Evolutionary conservation across 2,329 filamentous ascomycete species (phyloP).

Genomic region (Aureobasidium sp.): DNA sequence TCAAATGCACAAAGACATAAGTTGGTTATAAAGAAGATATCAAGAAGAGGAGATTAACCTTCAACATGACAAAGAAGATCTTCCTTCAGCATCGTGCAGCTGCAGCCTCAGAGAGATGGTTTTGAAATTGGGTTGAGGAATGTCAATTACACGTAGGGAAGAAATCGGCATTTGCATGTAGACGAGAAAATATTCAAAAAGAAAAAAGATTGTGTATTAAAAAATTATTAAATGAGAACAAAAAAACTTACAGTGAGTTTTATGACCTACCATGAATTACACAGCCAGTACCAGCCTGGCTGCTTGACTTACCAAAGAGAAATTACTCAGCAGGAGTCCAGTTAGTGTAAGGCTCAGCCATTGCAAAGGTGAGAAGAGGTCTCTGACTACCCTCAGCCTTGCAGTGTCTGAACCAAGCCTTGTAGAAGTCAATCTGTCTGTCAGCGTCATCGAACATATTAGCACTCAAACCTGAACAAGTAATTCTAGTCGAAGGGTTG

Average conservation of each 20-base stretch:
- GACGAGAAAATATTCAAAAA: no score
- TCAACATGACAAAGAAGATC: not conserved
- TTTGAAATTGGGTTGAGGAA: no score
- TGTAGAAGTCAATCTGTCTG: not conserved
- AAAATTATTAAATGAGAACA: not conserved
- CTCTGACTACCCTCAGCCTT: not conserved
- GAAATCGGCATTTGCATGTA: no score
- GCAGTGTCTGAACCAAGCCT: slow-evolving; percentile 1
- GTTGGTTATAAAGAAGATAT: no score
- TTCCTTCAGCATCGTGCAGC: not conserved
- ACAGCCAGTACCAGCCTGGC: not conserved
- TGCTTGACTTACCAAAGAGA: not conserved
- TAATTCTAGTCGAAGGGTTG: not conserved
- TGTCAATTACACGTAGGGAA: no score
- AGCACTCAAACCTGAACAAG: not conserved
- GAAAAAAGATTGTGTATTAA: not conserved
- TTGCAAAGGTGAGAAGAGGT: not conserved
- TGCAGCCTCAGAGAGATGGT: no score
- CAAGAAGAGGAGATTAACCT: not conserved
- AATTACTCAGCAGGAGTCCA: not conserved
- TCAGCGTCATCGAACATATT: not conserved
- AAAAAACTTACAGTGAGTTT: not conserved
- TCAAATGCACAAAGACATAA: no score
- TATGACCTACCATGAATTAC: not conserved
- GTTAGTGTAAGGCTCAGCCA: not conserved